Base-by-base conservation (phyloP, 2,329 filamentous ascomycete genomes). In the Fonsecaea monophora region DNA sequence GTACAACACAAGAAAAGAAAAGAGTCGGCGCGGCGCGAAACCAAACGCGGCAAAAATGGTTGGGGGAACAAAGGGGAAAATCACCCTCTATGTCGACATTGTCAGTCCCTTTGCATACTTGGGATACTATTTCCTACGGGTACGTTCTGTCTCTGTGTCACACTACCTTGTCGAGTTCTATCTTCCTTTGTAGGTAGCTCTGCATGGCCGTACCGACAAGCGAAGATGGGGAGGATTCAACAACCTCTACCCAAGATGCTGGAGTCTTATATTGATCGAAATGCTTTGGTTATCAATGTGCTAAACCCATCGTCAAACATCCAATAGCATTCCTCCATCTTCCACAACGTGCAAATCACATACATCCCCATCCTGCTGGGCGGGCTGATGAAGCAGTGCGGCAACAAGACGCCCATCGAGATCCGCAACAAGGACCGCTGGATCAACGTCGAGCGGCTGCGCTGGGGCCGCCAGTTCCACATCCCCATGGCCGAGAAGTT, bases 391-490 rank as follows among this genome's bases (percentile, higher is more conserved):
- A 83, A 87, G 63, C 75, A 77, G 0, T 85, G 83, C 73, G 81
- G 79, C 34, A 88, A 87, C 72, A 81, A 72, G 1, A 74, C 87
- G 1, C 87, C 87, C 0, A 77, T 88, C 32, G 74, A 77, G 2
- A 83, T 89, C 74, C 87, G 84, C 68, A 86, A 89, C 77, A 89
- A 89, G 76, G 82, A 82, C 73, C 80, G 82, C 76, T 89, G 84
- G 82, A 85, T 87, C 66, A 74, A 80, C 40, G 62, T 66, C 12
- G 85, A 89, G 71, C 84, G 87, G 15, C 53, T 76, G 21, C 84
- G 86, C 65, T 87, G 84, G 84, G 78, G 85, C 1, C 76, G 77
- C 9, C 76, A 78, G 65, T 86, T 88, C 77, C 78, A 82, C 40
- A 79, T 89, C 53, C 86, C 87, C 12, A 83, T 88, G 58, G 72